Percentiles rank a stretch among this genome's conserved stretches.
Conservation (phyloP, 345 rosid species). For the Sonneratia alba region DNA sequence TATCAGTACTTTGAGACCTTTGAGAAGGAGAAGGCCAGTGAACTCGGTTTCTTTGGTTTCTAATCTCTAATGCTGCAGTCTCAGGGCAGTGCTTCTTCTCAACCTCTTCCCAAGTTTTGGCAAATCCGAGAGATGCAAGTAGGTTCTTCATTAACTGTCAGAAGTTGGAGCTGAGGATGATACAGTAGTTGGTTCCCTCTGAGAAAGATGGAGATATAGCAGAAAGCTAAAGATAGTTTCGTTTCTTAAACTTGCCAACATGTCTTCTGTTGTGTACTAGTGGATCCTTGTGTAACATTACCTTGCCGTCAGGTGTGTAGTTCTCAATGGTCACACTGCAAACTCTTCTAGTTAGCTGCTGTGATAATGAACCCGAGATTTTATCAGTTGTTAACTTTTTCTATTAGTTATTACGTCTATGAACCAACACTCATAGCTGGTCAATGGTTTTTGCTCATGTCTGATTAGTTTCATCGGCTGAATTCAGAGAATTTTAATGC, state of each 20-base stretch:
- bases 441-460: no score
- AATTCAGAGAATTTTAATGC: no score
- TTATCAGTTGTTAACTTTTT: not conserved
- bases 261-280: not conserved
- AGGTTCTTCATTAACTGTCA: constrained; percentile 2
- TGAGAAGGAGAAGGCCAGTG: constrained; percentile 82
- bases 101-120: constrained; percentile 5
- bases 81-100: constrained; percentile 2
- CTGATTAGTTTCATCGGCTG: no score
- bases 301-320: not conserved
- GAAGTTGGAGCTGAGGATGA: not conserved
- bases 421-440: not conserved
- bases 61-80: constrained; percentile 5
- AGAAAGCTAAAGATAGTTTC: not conserved
- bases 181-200: not conserved
- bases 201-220: not conserved
- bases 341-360: not conserved
- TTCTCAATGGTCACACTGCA: not conserved
- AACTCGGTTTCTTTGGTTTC: constrained; percentile 84
- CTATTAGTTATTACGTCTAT: not conserved
- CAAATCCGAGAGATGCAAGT: not conserved
- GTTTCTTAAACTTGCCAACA: not conserved
- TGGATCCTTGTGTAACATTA: not conserved
- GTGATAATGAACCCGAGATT: not conserved
- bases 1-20: constrained; percentile 89